Evolutionary conservation across 1,284 basidiomycete species (phyloP).

Genomic region (Leccinum ponderosum): DNA sequence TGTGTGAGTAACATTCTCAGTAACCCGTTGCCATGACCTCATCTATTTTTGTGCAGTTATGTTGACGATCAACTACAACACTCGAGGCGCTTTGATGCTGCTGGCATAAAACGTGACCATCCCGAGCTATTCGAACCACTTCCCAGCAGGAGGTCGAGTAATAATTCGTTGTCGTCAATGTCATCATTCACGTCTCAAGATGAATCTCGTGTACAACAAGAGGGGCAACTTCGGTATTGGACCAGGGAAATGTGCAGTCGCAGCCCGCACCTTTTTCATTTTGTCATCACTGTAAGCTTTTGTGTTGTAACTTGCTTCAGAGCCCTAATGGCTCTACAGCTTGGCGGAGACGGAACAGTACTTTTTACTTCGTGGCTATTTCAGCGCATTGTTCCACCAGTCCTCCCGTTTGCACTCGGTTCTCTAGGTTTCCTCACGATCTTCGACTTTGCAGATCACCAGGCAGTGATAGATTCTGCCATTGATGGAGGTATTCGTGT

Average conservation of each 20-base stretch:
- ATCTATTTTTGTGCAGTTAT: slow-evolving; percentile 55
- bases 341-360: slow-evolving; percentile 98
- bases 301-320: slow-evolving; percentile 3
- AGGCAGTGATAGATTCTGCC: slow-evolving; percentile 85
- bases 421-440: slow-evolving; percentile 98
- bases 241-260: slow-evolving; percentile 94
- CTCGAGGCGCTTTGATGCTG: slow-evolving; percentile 94
- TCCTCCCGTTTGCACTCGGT: slow-evolving; percentile 96
- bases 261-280: slow-evolving; percentile 94
- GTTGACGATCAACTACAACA: slow-evolving; percentile 93
- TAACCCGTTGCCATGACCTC: slow-evolving; percentile 11
- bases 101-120: slow-evolving; percentile 82
- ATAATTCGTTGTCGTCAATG: slow-evolving; percentile 54
- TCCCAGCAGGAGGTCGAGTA: slow-evolving; percentile 70
- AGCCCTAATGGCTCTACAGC: slow-evolving; percentile 44
- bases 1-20: slow-evolving; percentile 54
- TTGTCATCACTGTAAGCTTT: slow-evolving; percentile 87
- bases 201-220: slow-evolving; percentile 45
- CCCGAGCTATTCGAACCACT: slow-evolving; percentile 88
- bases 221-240: slow-evolving; percentile 97
- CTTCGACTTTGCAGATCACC: slow-evolving; percentile 92
- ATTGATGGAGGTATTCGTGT: slow-evolving; percentile 95
- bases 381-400: slow-evolving; percentile 96
- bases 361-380: slow-evolving; percentile 99
- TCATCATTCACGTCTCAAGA: slow-evolving; percentile 43